Conservation (phyloP, 2,329 filamentous ascomycete species). For the Ceratocystis colombiana region DNA sequence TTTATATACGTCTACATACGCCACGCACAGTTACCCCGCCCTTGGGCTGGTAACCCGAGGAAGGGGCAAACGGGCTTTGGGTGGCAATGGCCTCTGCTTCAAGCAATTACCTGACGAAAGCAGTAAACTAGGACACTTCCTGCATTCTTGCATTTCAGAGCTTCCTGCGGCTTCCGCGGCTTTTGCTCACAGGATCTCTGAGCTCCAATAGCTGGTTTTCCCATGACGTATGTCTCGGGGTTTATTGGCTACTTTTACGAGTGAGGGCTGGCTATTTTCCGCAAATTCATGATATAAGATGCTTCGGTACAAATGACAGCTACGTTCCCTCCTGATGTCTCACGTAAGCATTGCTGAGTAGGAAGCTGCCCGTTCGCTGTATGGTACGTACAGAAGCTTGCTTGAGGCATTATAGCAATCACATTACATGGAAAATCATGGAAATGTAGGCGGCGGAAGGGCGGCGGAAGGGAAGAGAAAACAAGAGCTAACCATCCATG, state of each 20-base stretch:
- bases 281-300: neutral
- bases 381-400: too few relatives aligned
- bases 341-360: neutral
- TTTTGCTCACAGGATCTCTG: neutral
- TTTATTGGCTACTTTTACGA: too few relatives aligned
- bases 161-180: neutral
- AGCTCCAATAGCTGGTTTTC: neutral
- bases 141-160: neutral
- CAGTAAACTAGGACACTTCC: neutral
- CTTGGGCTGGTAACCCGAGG: neutral
- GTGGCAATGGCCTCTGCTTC: neutral
- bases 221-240: slow-evolving; percentile 4
- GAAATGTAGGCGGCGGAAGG: neutral
- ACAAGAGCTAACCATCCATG: neutral
- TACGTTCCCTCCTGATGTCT: neutral
- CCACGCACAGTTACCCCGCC: neutral
- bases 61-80: neutral
- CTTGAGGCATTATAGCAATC: neutral
- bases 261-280: neutral
- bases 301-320: neutral
- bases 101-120: neutral
- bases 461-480: neutral
- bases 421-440: neutral
- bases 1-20: neutral
- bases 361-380: neutral